These are phyloP conservation scores for Trapa bicornis DNA, from an alignment of 345 rosid genomes.

Conservation along the genomic window DNA sequence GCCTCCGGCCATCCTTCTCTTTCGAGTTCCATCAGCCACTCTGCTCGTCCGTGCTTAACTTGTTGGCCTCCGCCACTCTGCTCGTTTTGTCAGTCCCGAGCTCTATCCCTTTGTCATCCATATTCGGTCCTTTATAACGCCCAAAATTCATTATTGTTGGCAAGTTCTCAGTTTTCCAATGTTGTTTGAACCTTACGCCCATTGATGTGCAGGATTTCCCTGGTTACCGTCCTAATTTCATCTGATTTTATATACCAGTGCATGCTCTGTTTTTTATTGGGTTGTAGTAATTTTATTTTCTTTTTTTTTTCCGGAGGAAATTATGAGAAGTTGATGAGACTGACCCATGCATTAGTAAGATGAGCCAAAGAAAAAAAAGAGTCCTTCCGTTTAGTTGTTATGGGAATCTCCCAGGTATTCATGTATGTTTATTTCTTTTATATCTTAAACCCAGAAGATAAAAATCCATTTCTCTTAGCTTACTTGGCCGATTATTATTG, in stretches of 20 bases:
- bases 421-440: not conserved
- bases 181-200: not conserved
- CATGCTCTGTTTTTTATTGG: not conserved
- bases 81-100: not conserved
- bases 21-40: not conserved
- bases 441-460: too few relatives aligned
- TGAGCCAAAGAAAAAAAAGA: too few relatives aligned
- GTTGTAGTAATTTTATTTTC: not conserved
- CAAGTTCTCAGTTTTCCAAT: not conserved
- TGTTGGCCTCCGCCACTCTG: not conserved
- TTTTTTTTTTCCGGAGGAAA: not conserved
- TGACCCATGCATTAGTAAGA: too few relatives aligned
- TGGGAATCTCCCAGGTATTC: not conserved
- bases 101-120: not conserved
- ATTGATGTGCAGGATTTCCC: not conserved
- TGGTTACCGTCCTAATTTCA: not conserved
- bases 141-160: not conserved
- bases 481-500: too few relatives aligned
- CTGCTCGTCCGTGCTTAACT: not conserved
- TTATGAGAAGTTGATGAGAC: not conserved
- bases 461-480: too few relatives aligned
- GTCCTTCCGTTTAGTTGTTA: not conserved
- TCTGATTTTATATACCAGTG: not conserved
- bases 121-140: not conserved
- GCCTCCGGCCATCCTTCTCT: not conserved